phyloP scores from a whole-genome alignment of 2,329 filamentous ascomycete species.

The Myriangium duriaei region DNA sequence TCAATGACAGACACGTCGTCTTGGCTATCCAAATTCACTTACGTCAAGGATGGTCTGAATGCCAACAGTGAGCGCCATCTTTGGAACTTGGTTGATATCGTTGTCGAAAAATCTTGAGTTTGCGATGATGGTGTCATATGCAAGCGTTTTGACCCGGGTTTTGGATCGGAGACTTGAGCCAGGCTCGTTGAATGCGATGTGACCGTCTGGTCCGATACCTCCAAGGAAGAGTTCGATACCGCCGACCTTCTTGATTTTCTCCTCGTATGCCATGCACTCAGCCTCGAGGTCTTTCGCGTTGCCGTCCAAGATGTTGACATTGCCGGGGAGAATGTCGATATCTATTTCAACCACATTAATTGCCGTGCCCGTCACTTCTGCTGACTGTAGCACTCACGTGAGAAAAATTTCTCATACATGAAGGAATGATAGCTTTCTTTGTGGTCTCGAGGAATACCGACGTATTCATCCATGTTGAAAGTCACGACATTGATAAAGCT shows the following conservation, averaged over 20 bases:
- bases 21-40: no score
- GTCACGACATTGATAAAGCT: conserved; percentile 83
- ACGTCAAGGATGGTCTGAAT: conserved; percentile 69
- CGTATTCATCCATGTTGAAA: conserved; percentile 92
- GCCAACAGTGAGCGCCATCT: conserved; percentile 73
- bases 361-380: no score
- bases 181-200: conserved; percentile 86
- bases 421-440: conserved; percentile 81
- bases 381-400: no score
- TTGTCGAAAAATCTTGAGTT: conserved; percentile 77
- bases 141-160: conserved; percentile 74
- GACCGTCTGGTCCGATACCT: conserved; percentile 74
- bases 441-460: conserved; percentile 69
- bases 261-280: conserved; percentile 70
- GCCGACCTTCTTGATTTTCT: conserved; percentile 58
- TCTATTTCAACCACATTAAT: no score
- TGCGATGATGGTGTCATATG: conserved; percentile 75
- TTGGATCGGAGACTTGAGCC: conserved; percentile 65
- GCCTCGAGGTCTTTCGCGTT: conserved; percentile 63
- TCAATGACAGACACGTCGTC: no score
- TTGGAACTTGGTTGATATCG: conserved; percentile 60
- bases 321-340: conserved; percentile 66
- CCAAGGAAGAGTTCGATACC: conserved; percentile 80
- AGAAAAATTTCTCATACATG: conserved; percentile 91
- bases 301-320: conserved; percentile 75